These are phyloP conservation scores for Moricandia moricandioides DNA, from an alignment of 345 rosid genomes.

Conservation along the genomic window DNA sequence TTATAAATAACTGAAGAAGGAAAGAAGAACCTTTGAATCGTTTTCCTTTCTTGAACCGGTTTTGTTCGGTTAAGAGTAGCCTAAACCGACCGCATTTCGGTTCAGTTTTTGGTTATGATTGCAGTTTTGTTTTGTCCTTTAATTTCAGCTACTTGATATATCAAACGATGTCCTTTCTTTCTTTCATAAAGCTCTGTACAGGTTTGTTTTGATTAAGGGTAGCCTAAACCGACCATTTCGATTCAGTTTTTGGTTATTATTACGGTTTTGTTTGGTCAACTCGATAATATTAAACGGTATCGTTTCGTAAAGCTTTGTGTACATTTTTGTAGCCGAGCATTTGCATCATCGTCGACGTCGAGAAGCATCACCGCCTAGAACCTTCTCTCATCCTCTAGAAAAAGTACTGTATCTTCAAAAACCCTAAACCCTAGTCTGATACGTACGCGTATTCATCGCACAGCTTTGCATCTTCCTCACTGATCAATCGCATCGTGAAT, in stretches of 20 bases:
- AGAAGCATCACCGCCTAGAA: conserved; percentile 36
- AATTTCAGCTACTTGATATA: neutral
- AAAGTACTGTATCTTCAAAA: conserved; percentile 23
- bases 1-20: neutral
- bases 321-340: neutral
- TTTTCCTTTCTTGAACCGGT: neutral
- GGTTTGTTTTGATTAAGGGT: neutral
- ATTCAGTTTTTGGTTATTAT: neutral
- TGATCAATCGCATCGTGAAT: conserved; percentile 5
- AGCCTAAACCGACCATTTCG: neutral
- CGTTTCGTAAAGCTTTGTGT: neutral
- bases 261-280: neutral
- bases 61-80: neutral
- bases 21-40: neutral
- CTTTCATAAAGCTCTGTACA: neutral
- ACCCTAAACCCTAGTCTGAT: conserved; percentile 42
- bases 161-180: neutral
- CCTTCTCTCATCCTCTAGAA: conserved; percentile 30
- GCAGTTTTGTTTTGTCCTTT: neutral
- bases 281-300: neutral
- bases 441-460: neutral
- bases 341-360: conserved; percentile 14
- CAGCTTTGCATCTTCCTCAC: neutral
- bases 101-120: neutral
- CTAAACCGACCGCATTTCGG: neutral